Base-by-base conservation (phyloP, 495 filamentous ascomycete species). In the Sabuloglossum arenarium region DNA sequence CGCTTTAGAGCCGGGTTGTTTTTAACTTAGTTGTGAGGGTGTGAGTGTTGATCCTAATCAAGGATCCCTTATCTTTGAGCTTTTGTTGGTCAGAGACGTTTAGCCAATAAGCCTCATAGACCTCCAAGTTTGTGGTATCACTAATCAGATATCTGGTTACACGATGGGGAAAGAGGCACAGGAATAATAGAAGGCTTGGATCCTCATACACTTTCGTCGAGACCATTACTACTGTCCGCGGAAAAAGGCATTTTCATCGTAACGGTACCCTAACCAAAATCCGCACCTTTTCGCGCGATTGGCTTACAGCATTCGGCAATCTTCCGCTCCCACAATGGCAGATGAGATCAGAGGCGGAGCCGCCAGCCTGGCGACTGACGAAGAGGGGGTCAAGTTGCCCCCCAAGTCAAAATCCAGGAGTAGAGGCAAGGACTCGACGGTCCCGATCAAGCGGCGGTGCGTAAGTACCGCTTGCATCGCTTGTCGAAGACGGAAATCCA, bases 381-480 rank as follows among this genome's bases (percentile, higher is more conserved):
- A 14, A 9, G 52, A 16, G 52, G 28, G 6, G 1, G 27, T 21
- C 6, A 50, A 50, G 54, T 30, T 19, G 5, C 32, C 37, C 11
- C 31, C 30, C 29, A 30, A 56, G 32, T 2, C n/a, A 6, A 56
- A 29, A 5, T 6, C 34, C 16, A 54, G 30, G 11, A 32, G 21
- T 12, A 42, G 34, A 19, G 52, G 52, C 25, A 56, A 46, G 6
- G 39, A 45, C 8, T 2, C 32, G 0, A 2, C 54, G 6, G 14
- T 45, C 37, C 61, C 31, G 56, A 67, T 73, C 27, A 97, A 97
- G 67, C 75, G 90, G 59, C 75, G 88, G 64, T 97, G 90, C 64
- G 87, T 95, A 39, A 90, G 85, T 69, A 94, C 86, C 28, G 89
- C 89, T 2, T 95, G 90, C 66, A 84, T 94, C 68, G 88, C 89